Base-by-base conservation (phyloP, 2,329 filamentous ascomycete species). In the Pseudogymnoascus pannorum region DNA sequence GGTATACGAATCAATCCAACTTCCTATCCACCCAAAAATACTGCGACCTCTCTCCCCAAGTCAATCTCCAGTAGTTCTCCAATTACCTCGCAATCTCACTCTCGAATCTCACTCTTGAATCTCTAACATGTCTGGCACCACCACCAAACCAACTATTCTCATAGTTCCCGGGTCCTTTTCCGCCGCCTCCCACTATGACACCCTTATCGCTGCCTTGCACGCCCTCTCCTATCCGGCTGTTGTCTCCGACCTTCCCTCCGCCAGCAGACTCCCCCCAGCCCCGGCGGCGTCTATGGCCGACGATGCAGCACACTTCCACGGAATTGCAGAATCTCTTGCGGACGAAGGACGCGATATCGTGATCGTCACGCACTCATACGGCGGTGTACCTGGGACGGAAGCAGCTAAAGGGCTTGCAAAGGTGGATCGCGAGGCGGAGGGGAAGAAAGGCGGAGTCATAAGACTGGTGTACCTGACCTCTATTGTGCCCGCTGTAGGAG, bases 291-390 rank as follows among this genome's bases (percentile, higher is more conserved):
- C 68, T 14, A 70, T 73, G 61, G 72, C 73, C 33, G 73, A 74
- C 4, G 73, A 77, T 58, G 70, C 74, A 16, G 69, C 70, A 0
- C 64, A 69, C 9, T 70, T 76, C 11, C 69, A 67, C 4, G 61
- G 70, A 4, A 64, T 72, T 2, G 63, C 77, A 18, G 65, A 72
- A 12, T 60, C 65, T 4, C 72, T 77, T 4, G 74, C 77, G 7
- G 72, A 74, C 14, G 63, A 57, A 0, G 71, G 71, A 1, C 74
- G 75, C 22, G 72, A 77, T 22, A 72, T 77, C 4, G 63, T 78
- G 0, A 64, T 77, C 5, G 38, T 76, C 14, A 68, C 69, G 11
- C 76, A 78, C 58, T 76, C 73, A 16, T 78, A 76, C 66, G 72
- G 74, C 1, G 75, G 75, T 8, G 67, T 74, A 0, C 64, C 74